These are phyloP conservation scores for Pyronema domesticum DNA, from an alignment of 495 filamentous ascomycete genomes.

Conservation along the genomic window DNA sequence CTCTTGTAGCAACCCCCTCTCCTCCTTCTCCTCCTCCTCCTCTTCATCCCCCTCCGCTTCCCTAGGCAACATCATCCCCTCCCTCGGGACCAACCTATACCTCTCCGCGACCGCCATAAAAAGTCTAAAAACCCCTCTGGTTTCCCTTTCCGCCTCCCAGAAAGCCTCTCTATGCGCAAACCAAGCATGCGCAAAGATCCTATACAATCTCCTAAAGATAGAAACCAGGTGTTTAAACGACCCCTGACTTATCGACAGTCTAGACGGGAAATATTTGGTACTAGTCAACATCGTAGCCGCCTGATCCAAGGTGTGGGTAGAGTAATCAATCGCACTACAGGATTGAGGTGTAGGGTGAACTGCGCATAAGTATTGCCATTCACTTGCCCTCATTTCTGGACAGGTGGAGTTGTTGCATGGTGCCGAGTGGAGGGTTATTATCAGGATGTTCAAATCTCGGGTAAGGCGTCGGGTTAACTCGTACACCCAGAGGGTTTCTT, in stretches of 20 bases:
- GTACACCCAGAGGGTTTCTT: conserved; percentile 84
- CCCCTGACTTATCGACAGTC: conserved; percentile 48
- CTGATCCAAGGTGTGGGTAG: conserved; percentile 95
- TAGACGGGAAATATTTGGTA: conserved; percentile 77
- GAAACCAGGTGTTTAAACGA: conserved; percentile 74
- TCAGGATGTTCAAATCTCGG: conserved; percentile 75
- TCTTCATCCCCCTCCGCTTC: conserved; percentile 68
- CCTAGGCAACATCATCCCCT: conserved; percentile 85
- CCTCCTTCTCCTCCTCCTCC: conserved; percentile 7
- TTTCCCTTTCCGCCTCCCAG: conserved; percentile 78
- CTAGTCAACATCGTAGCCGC: conserved; percentile 78
- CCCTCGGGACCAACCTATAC: conserved; percentile 72
- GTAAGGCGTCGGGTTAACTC: conserved; percentile 91
- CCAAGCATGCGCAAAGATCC: conserved; percentile 97
- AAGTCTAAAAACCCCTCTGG: conserved; percentile 66
- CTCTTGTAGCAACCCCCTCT: conserved; percentile 9
- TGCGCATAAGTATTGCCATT: conserved; percentile 98
- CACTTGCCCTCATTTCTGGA: conserved; percentile 91
- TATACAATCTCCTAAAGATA: conserved; percentile 81
- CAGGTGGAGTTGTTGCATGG: conserved; percentile 70
- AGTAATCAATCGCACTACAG: conserved; percentile 97
- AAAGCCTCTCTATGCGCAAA: conserved; percentile 93
- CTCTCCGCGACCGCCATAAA: conserved; percentile 93
- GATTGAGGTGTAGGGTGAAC: conserved; percentile 88
- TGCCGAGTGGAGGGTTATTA: conserved; percentile 84